phyloP scores from a whole-genome alignment of 768 basidiomycete genomes.

The Hygrocybe punicea region DNA sequence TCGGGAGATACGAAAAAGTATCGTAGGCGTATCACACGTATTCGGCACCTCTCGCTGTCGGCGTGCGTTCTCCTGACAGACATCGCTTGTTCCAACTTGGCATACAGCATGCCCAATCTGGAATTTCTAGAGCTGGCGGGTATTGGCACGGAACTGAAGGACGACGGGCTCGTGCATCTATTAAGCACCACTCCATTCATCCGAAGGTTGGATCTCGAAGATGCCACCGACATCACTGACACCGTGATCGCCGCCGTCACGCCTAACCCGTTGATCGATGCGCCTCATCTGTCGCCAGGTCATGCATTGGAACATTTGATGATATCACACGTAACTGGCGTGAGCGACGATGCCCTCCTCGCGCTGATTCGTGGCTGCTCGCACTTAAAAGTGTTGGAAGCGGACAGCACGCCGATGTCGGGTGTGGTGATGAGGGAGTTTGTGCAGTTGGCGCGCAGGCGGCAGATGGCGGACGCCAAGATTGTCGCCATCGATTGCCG shows the following conservation, averaged over 20 bases:
- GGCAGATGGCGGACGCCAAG: constrained; percentile 48
- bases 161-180: constrained; percentile 71
- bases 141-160: constrained; percentile 63
- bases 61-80: constrained; percentile 70
- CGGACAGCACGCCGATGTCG: constrained; percentile 75
- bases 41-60: constrained; percentile 74
- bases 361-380: constrained; percentile 62
- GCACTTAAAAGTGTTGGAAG: constrained; percentile 64
- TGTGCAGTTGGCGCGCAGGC: constrained; percentile 50
- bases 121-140: constrained; percentile 78
- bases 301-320: constrained; percentile 68
- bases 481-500: constrained; percentile 77
- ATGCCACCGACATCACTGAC: constrained; percentile 72
- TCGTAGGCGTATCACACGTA: constrained; percentile 59
- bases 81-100: constrained; percentile 67
- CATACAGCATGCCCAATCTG: constrained; percentile 64
- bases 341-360: constrained; percentile 63
- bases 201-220: constrained; percentile 80
- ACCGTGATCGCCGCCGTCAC: constrained; percentile 64
- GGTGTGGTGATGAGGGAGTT: constrained; percentile 63
- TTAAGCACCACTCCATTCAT: constrained; percentile 68
- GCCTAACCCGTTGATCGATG: constrained; percentile 30
- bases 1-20: constrained; percentile 46
- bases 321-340: constrained; percentile 60
- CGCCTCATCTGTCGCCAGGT: constrained; percentile 33